phyloP scores from a whole-genome alignment of 345 rosid genomes.

The Populus tremula region DNA sequence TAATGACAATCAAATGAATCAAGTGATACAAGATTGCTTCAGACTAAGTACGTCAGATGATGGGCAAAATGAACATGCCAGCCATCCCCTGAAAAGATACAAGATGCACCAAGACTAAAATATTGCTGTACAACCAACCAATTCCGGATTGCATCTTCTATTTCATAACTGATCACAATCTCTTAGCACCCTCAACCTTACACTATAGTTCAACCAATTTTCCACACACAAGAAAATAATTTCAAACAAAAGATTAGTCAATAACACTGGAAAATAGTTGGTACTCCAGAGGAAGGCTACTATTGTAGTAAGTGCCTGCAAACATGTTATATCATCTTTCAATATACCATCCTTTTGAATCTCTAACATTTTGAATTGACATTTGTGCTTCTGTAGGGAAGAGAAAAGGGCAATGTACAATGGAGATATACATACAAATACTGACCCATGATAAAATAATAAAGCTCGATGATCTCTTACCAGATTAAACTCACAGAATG shows the following conservation, averaged over 20 bases:
- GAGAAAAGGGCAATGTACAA: background rate
- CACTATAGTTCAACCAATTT: background rate
- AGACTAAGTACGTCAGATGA: background rate
- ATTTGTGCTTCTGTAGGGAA: background rate
- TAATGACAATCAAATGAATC: background rate
- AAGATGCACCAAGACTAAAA: background rate
- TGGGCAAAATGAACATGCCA: background rate
- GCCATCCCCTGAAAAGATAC: background rate
- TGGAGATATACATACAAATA: background rate
- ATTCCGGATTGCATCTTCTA: background rate
- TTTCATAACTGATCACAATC: background rate
- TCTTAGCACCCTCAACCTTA: constrained; percentile 3
- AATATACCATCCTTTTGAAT: background rate
- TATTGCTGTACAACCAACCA: background rate
- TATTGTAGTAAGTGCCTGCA: no score
- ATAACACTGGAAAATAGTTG: background rate
- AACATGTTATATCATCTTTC: background rate
- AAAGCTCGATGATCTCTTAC: background rate
- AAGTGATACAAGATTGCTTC: background rate
- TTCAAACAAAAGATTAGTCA: background rate
- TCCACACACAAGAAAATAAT: background rate
- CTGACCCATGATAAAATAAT: background rate
- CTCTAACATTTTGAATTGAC: background rate
- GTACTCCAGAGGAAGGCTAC: background rate
- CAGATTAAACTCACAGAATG: background rate